phyloP scores from a whole-genome alignment of 345 rosid species.

The Bretschneidera sinensis region DNA sequence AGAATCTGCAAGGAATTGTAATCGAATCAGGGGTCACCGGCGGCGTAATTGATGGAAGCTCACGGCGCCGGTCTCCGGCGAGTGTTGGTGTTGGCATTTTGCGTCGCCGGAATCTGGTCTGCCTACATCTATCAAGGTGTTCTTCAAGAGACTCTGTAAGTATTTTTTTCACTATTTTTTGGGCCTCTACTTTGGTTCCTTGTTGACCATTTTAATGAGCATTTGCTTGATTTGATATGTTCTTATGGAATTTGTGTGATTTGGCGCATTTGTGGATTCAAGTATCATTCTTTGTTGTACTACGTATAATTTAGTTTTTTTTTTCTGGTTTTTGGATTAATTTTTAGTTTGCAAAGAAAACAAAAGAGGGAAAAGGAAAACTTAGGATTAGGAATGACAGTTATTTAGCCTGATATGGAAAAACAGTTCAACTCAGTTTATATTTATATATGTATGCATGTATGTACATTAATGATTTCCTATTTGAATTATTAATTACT shows the following conservation, averaged over 20 bases:
- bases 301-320: background rate
- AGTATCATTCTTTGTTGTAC: background rate
- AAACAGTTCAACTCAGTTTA: background rate
- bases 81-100: constrained; percentile 53
- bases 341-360: too few species aligned
- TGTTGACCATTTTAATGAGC: background rate
- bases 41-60: constrained; percentile 41
- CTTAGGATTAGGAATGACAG: background rate
- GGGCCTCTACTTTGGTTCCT: background rate
- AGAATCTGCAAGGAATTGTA: background rate
- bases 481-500: too few species aligned
- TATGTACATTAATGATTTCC: background rate
- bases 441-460: too few species aligned
- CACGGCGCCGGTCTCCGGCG: constrained; percentile 66
- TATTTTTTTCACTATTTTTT: background rate
- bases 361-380: background rate
- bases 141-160: constrained; percentile 88
- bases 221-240: constrained; percentile 8
- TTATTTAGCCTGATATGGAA: background rate
- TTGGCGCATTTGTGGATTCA: background rate
- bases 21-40: background rate
- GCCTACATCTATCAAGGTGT: constrained; percentile 85
- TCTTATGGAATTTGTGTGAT: background rate
- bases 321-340: too few species aligned
- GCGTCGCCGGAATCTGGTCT: constrained; percentile 88